A percentile compares a stretch with the other conserved stretches of the same genome.
These are phyloP conservation scores for Sarocladiaceae sp. DNA, from an alignment of 2,329 filamentous ascomycete genomes.

Conservation along the genomic window DNA sequence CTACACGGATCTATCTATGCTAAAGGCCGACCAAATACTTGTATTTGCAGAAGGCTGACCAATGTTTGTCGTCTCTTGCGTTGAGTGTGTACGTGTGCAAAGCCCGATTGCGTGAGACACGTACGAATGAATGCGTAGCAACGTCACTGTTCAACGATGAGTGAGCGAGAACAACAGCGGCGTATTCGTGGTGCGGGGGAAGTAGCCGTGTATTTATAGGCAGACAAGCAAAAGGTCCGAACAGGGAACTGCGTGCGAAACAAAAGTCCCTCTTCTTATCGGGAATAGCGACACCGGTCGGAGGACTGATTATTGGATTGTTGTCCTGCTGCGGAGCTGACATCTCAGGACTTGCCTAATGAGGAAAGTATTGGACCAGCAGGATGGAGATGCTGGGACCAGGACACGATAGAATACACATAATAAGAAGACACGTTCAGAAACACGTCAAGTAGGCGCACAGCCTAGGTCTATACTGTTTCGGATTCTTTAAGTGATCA, in stretches of 20 bases:
- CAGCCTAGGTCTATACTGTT: too few species aligned
- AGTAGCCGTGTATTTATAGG: neutral
- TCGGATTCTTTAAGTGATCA: too few species aligned
- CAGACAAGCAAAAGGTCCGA: neutral
- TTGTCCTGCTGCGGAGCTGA: too few species aligned
- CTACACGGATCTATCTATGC: neutral
- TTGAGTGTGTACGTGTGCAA: too few species aligned
- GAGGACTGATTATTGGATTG: too few species aligned
- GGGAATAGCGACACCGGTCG: neutral
- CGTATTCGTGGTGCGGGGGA: neutral
- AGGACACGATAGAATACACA: too few species aligned
- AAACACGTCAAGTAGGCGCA: too few species aligned
- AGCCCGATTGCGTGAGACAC: too few species aligned
- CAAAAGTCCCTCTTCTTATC: neutral
- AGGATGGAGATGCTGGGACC: neutral
- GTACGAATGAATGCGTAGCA: constrained; percentile 1
- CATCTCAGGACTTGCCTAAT: neutral
- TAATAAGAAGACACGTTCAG: too few species aligned
- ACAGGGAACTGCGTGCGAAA: neutral
- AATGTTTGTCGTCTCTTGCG: too few species aligned
- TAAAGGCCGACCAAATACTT: neutral
- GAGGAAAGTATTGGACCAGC: neutral
- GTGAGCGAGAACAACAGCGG: neutral
- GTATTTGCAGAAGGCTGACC: too few species aligned
- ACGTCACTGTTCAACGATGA: neutral